Evolutionary conservation across 225 moss, liverwort and hornwort species (phyloP).

Genomic region (Lunularia cruciata): DNA sequence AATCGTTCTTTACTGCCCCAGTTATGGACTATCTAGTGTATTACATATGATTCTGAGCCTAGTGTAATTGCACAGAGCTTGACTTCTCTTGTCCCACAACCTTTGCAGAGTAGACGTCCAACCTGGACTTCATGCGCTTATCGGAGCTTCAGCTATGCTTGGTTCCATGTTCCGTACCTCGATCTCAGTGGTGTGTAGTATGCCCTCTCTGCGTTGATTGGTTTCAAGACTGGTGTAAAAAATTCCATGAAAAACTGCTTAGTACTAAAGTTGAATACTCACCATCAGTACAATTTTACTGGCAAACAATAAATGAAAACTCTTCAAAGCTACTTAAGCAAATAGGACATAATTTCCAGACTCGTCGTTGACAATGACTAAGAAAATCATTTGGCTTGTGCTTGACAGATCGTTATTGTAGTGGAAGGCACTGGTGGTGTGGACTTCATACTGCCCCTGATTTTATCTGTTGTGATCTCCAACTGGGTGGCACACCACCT

Average conservation of each 20-base stretch:
- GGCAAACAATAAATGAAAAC: no score
- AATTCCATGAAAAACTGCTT: not conserved
- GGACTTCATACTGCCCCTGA: constrained; percentile 79
- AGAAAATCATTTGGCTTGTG: not conserved
- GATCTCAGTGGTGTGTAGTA: constrained; percentile 59
- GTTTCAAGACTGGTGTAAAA: no score
- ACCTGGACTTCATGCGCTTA: constrained; percentile 77
- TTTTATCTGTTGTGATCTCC: constrained; percentile 73
- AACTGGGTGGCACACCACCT: constrained; percentile 87
- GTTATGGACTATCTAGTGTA: no score
- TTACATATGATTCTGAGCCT: no score
- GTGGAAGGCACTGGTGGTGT: constrained; percentile 83
- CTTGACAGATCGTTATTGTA: constrained; percentile 67
- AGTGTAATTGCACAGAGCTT: no score
- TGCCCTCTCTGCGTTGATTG: not conserved
- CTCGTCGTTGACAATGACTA: not conserved
- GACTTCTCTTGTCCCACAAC: no score
- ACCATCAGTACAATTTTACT: no score
- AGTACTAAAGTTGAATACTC: no score
- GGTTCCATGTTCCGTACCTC: constrained; percentile 84
- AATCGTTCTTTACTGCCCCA: no score
- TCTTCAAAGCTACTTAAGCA: no score
- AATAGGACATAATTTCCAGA: not conserved
- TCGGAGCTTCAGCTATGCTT: constrained; percentile 83
- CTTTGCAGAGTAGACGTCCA: constrained; percentile 63